Percentiles rank a stretch among this genome's conserved stretches.
These are phyloP conservation scores for Arthrobotrys pseudoclavata DNA, from an alignment of 2,329 filamentous ascomycete species.

Conservation along the genomic window DNA sequence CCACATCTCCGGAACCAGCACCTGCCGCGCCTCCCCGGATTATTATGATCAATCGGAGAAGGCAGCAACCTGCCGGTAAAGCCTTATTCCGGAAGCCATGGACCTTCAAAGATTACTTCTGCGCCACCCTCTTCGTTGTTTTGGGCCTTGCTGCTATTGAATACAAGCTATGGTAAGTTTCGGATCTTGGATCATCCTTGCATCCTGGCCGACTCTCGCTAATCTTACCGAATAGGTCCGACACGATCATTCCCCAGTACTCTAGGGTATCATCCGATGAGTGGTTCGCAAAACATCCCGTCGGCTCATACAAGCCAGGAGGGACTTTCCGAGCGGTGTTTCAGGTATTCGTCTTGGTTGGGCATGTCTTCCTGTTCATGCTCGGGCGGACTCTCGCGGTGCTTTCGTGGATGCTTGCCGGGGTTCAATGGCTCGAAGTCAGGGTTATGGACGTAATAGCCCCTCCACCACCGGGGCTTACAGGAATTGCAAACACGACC, in stretches of 20 bases:
- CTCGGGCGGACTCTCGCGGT: conserved; percentile 3
- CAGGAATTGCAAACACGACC: background rate
- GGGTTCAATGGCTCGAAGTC: conserved; percentile 50
- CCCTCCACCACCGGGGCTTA: conserved; percentile 16
- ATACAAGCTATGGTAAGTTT: conserved; percentile 55
- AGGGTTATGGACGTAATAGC: conserved; percentile 42
- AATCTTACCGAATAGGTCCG: conserved; percentile 47
- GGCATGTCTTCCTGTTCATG: conserved; percentile 16
- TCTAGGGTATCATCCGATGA: conserved; percentile 54
- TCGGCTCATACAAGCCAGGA: conserved; percentile 43
- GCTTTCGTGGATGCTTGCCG: conserved; percentile 37
- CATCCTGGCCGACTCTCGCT: conserved; percentile 12
- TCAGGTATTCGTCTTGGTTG: conserved; percentile 32
- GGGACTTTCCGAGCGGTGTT: conserved; percentile 46
- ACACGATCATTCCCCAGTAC: conserved; percentile 57
- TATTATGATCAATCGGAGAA: conserved; percentile 31
- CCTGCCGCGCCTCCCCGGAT: background rate
- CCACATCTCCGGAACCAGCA: background rate
- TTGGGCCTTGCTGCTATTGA: conserved; percentile 36
- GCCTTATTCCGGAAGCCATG: conserved; percentile 39
- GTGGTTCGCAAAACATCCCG: conserved; percentile 57
- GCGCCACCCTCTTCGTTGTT: conserved; percentile 35
- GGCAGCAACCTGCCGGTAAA: conserved; percentile 22
- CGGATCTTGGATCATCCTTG: conserved; percentile 17
- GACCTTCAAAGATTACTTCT: conserved; percentile 52